Conservation (phyloP, 2,329 filamentous ascomycete species). For the Beauveria varroae region DNA sequence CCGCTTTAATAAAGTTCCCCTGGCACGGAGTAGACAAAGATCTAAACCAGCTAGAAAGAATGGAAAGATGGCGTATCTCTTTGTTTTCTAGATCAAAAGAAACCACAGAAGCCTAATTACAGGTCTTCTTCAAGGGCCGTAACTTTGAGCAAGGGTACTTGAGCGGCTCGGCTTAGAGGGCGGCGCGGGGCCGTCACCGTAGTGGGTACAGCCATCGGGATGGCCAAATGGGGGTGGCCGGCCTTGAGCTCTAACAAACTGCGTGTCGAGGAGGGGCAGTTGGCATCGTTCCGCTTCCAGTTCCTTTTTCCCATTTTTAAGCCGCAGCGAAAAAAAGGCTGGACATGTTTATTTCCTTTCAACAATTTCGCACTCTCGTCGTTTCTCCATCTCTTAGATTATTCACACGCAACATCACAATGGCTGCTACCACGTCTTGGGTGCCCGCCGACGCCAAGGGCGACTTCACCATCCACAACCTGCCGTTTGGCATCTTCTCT, state of each 20-base stretch:
- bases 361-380: background rate
- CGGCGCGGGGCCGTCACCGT: background rate
- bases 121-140: no score
- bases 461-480: conserved; percentile 62
- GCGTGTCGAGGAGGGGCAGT: background rate
- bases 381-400: background rate
- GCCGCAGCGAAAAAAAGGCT: background rate
- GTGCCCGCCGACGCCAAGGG: conserved; percentile 12
- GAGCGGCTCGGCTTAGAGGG: background rate
- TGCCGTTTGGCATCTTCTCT: conserved; percentile 69
- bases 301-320: background rate
- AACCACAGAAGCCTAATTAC: no score
- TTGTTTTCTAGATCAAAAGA: no score
- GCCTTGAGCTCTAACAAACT: background rate
- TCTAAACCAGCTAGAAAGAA: no score
- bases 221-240: conserved; percentile 6
- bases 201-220: background rate
- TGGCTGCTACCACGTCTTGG: conserved; percentile 10
- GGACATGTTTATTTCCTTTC: background rate
- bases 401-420: conserved; percentile 4
- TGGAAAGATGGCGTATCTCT: no score
- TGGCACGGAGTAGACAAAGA: no score
- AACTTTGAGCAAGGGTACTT: background rate
- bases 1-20: no score
- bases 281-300: background rate